Conservation (phyloP, 768 basidiomycete species). For the Pisolithus orientalis region DNA sequence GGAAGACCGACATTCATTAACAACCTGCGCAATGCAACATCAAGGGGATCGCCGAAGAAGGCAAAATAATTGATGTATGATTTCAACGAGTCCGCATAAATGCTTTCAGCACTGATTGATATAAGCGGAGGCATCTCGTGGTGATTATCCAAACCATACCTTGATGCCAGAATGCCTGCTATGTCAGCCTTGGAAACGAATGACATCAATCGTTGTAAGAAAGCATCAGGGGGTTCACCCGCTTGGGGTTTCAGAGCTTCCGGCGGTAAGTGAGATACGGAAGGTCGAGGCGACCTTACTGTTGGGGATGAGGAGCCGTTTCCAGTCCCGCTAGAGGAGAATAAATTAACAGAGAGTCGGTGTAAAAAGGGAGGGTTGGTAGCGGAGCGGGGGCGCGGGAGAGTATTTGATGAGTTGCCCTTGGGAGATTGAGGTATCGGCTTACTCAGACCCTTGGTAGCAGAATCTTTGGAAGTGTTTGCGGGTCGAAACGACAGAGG, state of each 20-base stretch:
- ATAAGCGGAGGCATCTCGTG: conserved; percentile 6
- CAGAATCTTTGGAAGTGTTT: conserved; percentile 9
- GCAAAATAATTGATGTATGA: conserved; percentile 72
- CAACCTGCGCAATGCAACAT: conserved; percentile 83
- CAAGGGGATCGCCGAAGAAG: conserved; percentile 76
- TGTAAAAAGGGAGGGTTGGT: conserved; percentile 69
- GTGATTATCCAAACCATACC: conserved; percentile 37
- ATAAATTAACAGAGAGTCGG: conserved; percentile 62
- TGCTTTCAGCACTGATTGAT: conserved; percentile 54
- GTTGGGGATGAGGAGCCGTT: conserved; percentile 18
- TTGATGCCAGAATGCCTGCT: conserved; percentile 73
- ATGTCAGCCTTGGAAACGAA: conserved; percentile 75
- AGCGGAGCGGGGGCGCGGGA: conserved; percentile 35
- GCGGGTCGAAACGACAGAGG: conserved; percentile 16
- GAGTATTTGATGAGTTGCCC: conserved; percentile 29
- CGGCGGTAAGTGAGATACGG: conserved; percentile 36
- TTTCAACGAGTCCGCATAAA: conserved; percentile 63
- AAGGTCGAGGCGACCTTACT: conserved; percentile 38
- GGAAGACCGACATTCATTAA: conserved; percentile 91
- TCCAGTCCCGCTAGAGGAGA: conserved; percentile 26
- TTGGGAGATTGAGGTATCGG: conserved; percentile 10
- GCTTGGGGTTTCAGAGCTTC: conserved; percentile 48
- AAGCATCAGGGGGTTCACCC: conserved; percentile 66
- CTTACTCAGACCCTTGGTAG: conserved; percentile 1
- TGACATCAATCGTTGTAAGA: conserved; percentile 56